phyloP scores from a whole-genome alignment of 805 yeast genomes.

The Sungouiozyma intestinalis region DNA sequence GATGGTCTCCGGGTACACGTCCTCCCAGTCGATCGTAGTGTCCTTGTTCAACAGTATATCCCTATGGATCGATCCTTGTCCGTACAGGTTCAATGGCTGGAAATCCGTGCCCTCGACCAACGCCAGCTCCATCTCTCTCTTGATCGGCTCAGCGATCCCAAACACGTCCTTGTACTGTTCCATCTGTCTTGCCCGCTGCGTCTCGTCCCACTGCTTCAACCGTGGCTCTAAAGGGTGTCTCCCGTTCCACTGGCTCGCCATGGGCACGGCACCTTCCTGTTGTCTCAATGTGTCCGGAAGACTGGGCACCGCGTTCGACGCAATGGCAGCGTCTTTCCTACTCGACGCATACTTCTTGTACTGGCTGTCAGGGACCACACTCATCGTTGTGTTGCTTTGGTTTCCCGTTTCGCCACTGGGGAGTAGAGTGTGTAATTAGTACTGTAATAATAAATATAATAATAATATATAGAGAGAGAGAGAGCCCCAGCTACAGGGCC shows the following conservation, averaged over 20 bases:
- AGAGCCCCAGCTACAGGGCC: too few relatives aligned
- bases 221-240: conserved; percentile 83
- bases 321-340: conserved; percentile 21
- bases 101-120: conserved; percentile 62
- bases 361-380: conserved; percentile 46
- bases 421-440: too few relatives aligned
- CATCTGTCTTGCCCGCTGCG: conserved; percentile 57
- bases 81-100: conserved; percentile 47
- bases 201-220: conserved; percentile 67
- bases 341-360: conserved; percentile 40
- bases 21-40: conserved; percentile 83
- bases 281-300: conserved; percentile 60
- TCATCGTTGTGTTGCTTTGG: conserved; percentile 14
- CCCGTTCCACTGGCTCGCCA: conserved; percentile 51
- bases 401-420: not conserved
- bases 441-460: too few relatives aligned
- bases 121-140: conserved; percentile 78
- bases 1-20: conserved; percentile 46
- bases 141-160: conserved; percentile 91
- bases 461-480: too few relatives aligned
- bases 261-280: conserved; percentile 43
- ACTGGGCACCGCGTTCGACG: conserved; percentile 59
- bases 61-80: conserved; percentile 39
- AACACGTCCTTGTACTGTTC: conserved; percentile 73
- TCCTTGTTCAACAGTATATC: conserved; percentile 78